Conservation (phyloP, 768 basidiomycete species). For the Hygrophorus russula region DNA sequence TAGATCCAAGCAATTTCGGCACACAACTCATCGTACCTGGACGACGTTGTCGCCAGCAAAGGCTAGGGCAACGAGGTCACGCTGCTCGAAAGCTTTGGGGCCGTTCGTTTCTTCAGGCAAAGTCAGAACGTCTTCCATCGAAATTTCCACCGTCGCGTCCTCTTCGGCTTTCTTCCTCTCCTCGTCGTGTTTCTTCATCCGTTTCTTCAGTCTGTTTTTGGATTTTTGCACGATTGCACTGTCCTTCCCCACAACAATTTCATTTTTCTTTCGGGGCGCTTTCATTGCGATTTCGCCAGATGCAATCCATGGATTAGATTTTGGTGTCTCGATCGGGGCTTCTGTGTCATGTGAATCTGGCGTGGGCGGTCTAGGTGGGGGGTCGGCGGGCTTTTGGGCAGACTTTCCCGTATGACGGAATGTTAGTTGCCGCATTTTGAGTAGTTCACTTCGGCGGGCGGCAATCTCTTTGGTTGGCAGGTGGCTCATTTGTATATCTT, state of each 20-base stretch:
- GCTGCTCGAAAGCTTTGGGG: slow-evolving; percentile 71
- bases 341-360: slow-evolving; percentile 6
- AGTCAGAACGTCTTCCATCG: slow-evolving; percentile 39
- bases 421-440: slow-evolving; percentile 84
- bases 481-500: slow-evolving; percentile 76
- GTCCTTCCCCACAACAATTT: slow-evolving; percentile 58
- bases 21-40: slow-evolving; percentile 39
- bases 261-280: slow-evolving; percentile 59
- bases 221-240: slow-evolving; percentile 53
- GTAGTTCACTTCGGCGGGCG: slow-evolving; percentile 68
- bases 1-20: not conserved
- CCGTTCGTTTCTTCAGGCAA: slow-evolving; percentile 24
- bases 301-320: slow-evolving; percentile 76
- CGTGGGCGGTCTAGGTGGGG: slow-evolving; percentile 28
- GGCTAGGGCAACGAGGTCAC: slow-evolving; percentile 86
- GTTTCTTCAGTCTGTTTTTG: slow-evolving; percentile 66
- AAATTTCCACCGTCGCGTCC: slow-evolving; percentile 76
- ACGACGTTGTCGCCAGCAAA: slow-evolving; percentile 98
- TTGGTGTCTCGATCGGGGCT: slow-evolving; percentile 11
- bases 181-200: slow-evolving; percentile 40
- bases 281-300: slow-evolving; percentile 27
- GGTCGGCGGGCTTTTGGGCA: slow-evolving; percentile 51
- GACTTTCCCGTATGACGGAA: slow-evolving; percentile 90
- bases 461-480: slow-evolving; percentile 81
- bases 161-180: slow-evolving; percentile 51